Conservation (phyloP, 2,329 filamentous ascomycete species). For the Metarhizium brunneum region DNA sequence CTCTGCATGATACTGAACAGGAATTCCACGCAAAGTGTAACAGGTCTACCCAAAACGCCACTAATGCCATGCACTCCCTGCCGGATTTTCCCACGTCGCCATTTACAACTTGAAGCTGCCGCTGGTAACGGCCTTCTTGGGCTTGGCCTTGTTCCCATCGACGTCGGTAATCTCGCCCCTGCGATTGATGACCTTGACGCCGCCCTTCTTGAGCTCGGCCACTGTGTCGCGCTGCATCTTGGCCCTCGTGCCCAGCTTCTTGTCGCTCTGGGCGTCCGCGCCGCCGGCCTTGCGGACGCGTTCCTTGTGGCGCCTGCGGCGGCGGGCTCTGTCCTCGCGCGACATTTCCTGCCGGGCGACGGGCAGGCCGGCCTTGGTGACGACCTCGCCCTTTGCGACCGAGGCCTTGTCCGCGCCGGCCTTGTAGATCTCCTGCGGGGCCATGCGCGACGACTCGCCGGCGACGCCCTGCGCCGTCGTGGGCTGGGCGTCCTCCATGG, state of each 20-base stretch:
- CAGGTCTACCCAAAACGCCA: not conserved
- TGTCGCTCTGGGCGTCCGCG: conserved; percentile 15
- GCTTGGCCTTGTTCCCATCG: conserved; percentile 65
- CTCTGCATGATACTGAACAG: not conserved
- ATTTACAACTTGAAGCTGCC: conserved; percentile 53
- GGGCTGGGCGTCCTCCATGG: conserved; percentile 92
- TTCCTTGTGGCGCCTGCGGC: conserved; percentile 77
- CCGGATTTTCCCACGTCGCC: not conserved
- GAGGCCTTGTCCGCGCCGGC: conserved; percentile 63
- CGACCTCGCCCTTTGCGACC: conserved; percentile 58
- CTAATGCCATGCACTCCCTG: not conserved
- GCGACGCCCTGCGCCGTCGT: conserved; percentile 67
- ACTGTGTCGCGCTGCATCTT: conserved; percentile 41
- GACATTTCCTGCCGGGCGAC: conserved; percentile 78
- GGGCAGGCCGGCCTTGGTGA: conserved; percentile 68
- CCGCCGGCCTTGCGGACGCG: conserved; percentile 61
- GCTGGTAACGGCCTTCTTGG: conserved; percentile 39
- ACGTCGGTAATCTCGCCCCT: conserved; percentile 80
- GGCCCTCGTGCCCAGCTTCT: conserved; percentile 45
- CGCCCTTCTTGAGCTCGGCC: conserved; percentile 68
- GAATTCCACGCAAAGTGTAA: not conserved
- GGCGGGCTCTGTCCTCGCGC: conserved; percentile 72
- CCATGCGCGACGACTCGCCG: conserved; percentile 64
- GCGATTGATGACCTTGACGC: conserved; percentile 85
- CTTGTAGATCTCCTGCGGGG: conserved; percentile 89